Conservation (phyloP, 805 yeast genomes). For the Monosporozyma servazzii region DNA sequence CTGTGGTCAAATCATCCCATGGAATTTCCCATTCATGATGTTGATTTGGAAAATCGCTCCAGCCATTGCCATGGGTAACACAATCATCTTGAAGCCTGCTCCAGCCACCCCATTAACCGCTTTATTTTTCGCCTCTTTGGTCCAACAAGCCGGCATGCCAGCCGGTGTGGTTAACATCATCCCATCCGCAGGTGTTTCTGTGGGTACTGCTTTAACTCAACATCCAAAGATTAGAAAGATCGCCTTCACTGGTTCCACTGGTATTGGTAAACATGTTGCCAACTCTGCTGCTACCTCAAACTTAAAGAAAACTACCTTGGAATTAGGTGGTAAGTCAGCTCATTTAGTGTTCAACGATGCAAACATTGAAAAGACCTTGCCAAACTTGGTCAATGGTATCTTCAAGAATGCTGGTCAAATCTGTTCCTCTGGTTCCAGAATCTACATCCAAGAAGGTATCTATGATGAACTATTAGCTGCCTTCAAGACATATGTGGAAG, state of each 20-base stretch:
- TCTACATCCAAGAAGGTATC: slow-evolving; percentile 62
- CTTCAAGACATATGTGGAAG: slow-evolving; percentile 51
- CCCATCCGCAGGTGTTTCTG: slow-evolving; percentile 64
- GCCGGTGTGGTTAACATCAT: slow-evolving; percentile 66
- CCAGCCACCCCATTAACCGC: slow-evolving; percentile 72
- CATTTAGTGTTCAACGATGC: slow-evolving; percentile 67
- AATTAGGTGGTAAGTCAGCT: slow-evolving; percentile 79
- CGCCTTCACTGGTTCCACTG: slow-evolving; percentile 78
- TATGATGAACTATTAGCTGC: slow-evolving; percentile 53
- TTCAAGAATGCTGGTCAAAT: slow-evolving; percentile 78
- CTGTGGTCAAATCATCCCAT: slow-evolving; percentile 77
- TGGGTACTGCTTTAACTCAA: slow-evolving; percentile 61
- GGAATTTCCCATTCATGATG: slow-evolving; percentile 81
- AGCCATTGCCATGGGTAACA: slow-evolving; percentile 69
- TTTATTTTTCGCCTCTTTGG: slow-evolving; percentile 49
- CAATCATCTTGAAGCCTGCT: slow-evolving; percentile 65
- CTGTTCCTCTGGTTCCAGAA: slow-evolving; percentile 76
- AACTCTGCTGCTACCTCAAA: slow-evolving; percentile 56
- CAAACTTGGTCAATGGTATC: slow-evolving; percentile 54
- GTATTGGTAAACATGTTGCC: slow-evolving; percentile 64
- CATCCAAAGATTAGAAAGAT: slow-evolving; percentile 66
- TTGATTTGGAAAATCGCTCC: slow-evolving; percentile 75
- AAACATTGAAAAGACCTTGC: slow-evolving; percentile 42
- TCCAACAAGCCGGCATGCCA: slow-evolving; percentile 63
- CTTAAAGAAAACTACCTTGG: slow-evolving; percentile 72